phyloP scores from a whole-genome alignment of 257 asterid species.

The Salvia hispanica region DNA sequence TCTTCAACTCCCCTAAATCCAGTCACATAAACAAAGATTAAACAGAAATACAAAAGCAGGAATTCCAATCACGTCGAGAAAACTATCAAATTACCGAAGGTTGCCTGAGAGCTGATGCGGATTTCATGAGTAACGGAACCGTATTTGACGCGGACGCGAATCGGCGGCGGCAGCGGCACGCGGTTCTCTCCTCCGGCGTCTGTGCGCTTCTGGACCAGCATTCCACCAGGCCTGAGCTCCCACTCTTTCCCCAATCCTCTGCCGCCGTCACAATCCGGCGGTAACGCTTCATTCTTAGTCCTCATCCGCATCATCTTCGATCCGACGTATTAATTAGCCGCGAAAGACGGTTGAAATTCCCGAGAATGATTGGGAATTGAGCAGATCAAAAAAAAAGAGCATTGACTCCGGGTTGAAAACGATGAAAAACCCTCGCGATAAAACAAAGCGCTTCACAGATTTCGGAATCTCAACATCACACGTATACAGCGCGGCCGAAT shows the following conservation, averaged over 20 bases:
- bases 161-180: conserved; percentile 69
- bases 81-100: conserved; percentile 79
- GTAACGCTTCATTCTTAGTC: conserved; percentile 38
- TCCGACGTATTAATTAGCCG: conserved; percentile 6
- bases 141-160: conserved; percentile 83
- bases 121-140: conserved; percentile 72
- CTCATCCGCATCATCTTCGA: conserved; percentile 73
- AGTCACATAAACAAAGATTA: not conserved
- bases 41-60: not conserved
- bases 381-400: conserved; percentile 35
- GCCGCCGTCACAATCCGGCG: conserved; percentile 41
- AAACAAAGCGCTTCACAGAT: conserved; percentile 11
- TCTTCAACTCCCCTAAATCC: conserved; percentile 76
- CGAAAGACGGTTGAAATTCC: conserved; percentile 33
- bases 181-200: conserved; percentile 52
- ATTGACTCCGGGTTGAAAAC: conserved; percentile 34
- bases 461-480: conserved; percentile 33
- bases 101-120: conserved; percentile 68
- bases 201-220: conserved; percentile 83
- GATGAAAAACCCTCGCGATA: conserved; percentile 27
- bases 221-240: conserved; percentile 92
- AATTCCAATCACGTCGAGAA: not conserved
- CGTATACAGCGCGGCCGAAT: conserved; percentile 31
- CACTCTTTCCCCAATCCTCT: conserved; percentile 44
- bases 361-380: conserved; percentile 27